Percentiles rank a stretch among this genome's conserved stretches.
Conservation (phyloP, 2,329 filamentous ascomycete genomes). For the Aspergillus sergii region DNA sequence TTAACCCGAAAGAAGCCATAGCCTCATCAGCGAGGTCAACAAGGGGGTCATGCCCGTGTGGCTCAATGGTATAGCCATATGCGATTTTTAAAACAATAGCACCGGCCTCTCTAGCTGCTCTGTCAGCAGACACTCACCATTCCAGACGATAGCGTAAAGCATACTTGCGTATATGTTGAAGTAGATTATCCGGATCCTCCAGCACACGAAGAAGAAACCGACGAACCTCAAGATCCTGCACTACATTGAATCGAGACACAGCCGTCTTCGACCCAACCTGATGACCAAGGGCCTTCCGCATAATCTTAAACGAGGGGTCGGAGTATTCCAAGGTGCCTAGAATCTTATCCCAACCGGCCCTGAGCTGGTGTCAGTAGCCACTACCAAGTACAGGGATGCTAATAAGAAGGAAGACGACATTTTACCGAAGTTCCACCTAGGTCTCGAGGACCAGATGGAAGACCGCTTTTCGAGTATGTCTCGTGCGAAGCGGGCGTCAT, state of each 20-base stretch:
- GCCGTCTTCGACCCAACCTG: constrained; percentile 48
- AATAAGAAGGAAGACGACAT: constrained; percentile 21
- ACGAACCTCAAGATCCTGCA: constrained; percentile 49
- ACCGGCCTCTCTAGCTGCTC: constrained; percentile 31
- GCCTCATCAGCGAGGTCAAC: constrained; percentile 46
- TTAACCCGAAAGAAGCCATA: constrained; percentile 44
- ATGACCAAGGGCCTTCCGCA: constrained; percentile 49
- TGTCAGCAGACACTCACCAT: background rate
- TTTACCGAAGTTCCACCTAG: constrained; percentile 27
- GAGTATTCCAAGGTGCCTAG: constrained; percentile 40
- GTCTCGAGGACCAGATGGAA: constrained; percentile 28
- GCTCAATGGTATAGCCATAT: constrained; percentile 38
- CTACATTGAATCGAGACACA: constrained; percentile 41
- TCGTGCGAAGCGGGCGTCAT: constrained; percentile 31
- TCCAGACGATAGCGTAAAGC: background rate
- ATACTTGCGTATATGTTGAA: constrained; percentile 44
- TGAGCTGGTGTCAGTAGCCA: constrained; percentile 2
- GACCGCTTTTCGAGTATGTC: constrained; percentile 38
- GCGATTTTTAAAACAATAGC: constrained; percentile 46
- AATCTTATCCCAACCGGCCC: constrained; percentile 42
- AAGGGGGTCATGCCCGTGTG: constrained; percentile 32
- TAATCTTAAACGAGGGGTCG: constrained; percentile 35
- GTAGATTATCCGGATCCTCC: constrained; percentile 40
- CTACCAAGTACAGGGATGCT: background rate
- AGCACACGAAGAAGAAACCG: constrained; percentile 49